Evolutionary conservation across 2,329 filamentous ascomycete genomes (phyloP).

Genomic region (Drechmeria coniospora): DNA sequence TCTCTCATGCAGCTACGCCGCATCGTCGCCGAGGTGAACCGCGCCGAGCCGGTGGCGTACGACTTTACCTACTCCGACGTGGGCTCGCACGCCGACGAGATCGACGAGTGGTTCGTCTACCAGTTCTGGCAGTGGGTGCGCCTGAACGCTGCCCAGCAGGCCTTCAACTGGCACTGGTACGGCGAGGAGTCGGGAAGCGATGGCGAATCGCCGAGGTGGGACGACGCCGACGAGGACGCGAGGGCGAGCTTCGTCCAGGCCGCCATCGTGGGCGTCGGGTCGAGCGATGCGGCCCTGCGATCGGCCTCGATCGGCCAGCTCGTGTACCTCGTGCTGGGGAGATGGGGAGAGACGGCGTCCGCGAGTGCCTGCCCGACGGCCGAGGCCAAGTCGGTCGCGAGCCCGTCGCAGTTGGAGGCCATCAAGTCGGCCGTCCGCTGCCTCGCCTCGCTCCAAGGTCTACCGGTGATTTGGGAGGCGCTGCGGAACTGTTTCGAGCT

Average conservation of each 20-base stretch:
- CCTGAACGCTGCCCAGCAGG: slow-evolving; percentile 56
- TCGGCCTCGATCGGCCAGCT: slow-evolving; percentile 40
- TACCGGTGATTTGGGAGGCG: slow-evolving; percentile 35
- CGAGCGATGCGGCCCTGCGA: slow-evolving; percentile 31
- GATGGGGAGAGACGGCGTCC: slow-evolving; percentile 55
- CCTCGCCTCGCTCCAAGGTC: slow-evolving; percentile 33
- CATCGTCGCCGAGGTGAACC: slow-evolving; percentile 60
- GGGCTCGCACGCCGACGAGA: slow-evolving; percentile 65
- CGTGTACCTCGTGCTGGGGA: slow-evolving; percentile 48
- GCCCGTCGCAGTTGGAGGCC: slow-evolving; percentile 38
- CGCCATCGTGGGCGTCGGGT: slow-evolving; percentile 29
- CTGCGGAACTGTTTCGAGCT: slow-evolving; percentile 33
- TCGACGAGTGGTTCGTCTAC: slow-evolving; percentile 97
- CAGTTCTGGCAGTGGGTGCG: slow-evolving; percentile 72
- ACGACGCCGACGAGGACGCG: slow-evolving; percentile 41
- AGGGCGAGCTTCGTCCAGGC: slow-evolving; percentile 41
- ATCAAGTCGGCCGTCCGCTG: slow-evolving; percentile 40
- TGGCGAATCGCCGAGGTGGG: slow-evolving; percentile 37
- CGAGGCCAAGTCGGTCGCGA: slow-evolving; percentile 33
- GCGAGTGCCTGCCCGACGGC: slow-evolving; percentile 22
- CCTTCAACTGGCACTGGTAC: slow-evolving; percentile 66
- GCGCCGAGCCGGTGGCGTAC: slow-evolving; percentile 56
- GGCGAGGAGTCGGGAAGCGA: slow-evolving; percentile 22
- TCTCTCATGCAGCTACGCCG: slow-evolving; percentile 59
- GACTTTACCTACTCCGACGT: slow-evolving; percentile 70